A percentile compares a stretch with the other conserved stretches of the same genome.
These are phyloP conservation scores for Fusarium setosum DNA, from an alignment of 2,329 filamentous ascomycete species.

Conservation along the genomic window DNA sequence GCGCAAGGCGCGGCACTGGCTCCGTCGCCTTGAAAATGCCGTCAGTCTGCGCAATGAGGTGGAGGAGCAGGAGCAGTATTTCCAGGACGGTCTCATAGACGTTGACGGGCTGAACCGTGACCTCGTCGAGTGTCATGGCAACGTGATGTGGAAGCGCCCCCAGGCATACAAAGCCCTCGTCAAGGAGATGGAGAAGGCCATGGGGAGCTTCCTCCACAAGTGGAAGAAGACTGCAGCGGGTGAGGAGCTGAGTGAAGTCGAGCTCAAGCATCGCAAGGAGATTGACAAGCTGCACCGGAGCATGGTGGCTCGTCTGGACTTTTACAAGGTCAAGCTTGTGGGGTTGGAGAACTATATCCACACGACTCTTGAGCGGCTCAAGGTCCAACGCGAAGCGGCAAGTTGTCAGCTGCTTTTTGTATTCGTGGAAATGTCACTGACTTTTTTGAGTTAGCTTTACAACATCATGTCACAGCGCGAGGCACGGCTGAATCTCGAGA, in stretches of 20 bases:
- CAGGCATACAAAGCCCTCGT: slow-evolving; percentile 69
- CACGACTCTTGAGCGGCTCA: slow-evolving; percentile 69
- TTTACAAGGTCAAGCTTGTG: slow-evolving; percentile 70
- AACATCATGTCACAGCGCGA: slow-evolving; percentile 75
- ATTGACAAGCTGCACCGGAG: slow-evolving; percentile 61
- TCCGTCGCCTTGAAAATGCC: slow-evolving; percentile 70
- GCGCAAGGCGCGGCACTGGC: slow-evolving; percentile 71
- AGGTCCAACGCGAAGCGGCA: slow-evolving; percentile 71
- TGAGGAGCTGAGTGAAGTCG: slow-evolving; percentile 34
- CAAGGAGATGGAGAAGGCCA: slow-evolving; percentile 59
- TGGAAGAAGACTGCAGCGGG: slow-evolving; percentile 31
- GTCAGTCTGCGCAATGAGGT: slow-evolving; percentile 71
- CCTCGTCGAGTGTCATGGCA: slow-evolving; percentile 71
- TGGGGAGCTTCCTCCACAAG: slow-evolving; percentile 55
- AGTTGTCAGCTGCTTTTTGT: slow-evolving; percentile 37
- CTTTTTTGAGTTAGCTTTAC: slow-evolving; percentile 61
- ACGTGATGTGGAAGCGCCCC: slow-evolving; percentile 72
- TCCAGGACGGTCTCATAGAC: slow-evolving; percentile 64
- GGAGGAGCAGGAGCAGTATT: slow-evolving; percentile 65
- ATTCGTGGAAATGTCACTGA: slow-evolving; percentile 19
- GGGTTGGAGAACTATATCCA: slow-evolving; percentile 73
- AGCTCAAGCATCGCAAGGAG: slow-evolving; percentile 45
- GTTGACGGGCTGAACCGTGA: slow-evolving; percentile 71
- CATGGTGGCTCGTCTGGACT: slow-evolving; percentile 66
- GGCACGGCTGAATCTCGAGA: slow-evolving; percentile 72